Conservation (phyloP, 805 yeast species). For the Ogataea degrootiae region DNA sequence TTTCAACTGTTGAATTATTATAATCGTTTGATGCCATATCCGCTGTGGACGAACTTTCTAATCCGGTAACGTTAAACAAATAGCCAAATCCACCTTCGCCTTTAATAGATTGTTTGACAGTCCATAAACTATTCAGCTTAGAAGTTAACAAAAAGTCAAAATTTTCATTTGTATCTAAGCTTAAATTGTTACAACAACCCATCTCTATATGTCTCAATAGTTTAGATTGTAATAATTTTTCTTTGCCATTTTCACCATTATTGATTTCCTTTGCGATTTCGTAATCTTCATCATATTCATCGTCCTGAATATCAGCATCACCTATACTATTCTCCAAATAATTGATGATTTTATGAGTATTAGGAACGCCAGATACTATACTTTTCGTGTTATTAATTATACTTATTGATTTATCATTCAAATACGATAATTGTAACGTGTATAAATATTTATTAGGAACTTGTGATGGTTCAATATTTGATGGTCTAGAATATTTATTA, state of each 20-base stretch:
- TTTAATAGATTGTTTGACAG: conserved; percentile 57
- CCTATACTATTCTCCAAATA: conserved; percentile 6
- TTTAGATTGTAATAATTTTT: conserved; percentile 18
- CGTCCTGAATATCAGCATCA: conserved; percentile 6
- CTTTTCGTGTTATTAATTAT: conserved; percentile 42
- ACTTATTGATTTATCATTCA: conserved; percentile 42
- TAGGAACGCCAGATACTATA: conserved; percentile 28
- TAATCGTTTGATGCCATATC: background rate
- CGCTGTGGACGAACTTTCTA: conserved; percentile 7
- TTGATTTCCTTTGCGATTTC: conserved; percentile 14
- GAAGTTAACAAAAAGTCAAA: conserved; percentile 51
- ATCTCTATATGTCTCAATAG: conserved; percentile 26
- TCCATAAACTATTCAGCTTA: conserved; percentile 69
- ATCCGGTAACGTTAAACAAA: conserved; percentile 37
- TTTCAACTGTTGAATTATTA: conserved; percentile 31
- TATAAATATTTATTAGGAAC: conserved; percentile 41
- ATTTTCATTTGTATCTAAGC: conserved; percentile 35
- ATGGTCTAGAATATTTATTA: conserved; percentile 49
- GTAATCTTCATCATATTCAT: conserved; percentile 11
- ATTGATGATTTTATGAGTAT: conserved; percentile 10
- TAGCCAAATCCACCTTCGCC: conserved; percentile 75
- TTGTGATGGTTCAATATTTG: conserved; percentile 31
- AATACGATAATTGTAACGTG: conserved; percentile 47
- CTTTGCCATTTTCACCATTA: conserved; percentile 16
- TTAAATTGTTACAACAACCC: conserved; percentile 49